Evolutionary conservation across 129 eudicot genomes (phyloP).

Genomic region (Helianthus tuberosus): DNA sequence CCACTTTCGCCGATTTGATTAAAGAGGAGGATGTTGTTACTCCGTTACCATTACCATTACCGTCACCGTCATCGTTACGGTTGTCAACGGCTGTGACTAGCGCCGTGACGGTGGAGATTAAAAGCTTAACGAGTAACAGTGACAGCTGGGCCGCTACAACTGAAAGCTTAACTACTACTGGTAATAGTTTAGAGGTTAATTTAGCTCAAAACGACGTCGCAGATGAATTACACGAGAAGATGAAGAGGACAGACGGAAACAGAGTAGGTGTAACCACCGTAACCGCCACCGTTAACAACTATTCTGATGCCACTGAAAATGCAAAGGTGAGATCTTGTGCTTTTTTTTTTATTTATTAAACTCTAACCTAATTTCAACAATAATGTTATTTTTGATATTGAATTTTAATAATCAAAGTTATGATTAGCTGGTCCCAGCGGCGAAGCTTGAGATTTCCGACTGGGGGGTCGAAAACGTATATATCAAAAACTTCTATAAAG

Average conservation of each 20-base stretch:
- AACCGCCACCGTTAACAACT: conserved; percentile 40
- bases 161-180: conserved; percentile 30
- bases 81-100: no score
- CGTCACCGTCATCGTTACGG: not conserved
- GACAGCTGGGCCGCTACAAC: conserved; percentile 52
- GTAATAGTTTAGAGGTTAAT: conserved; percentile 29
- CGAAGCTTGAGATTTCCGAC: no score
- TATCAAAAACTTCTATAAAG: no score
- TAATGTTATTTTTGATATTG: not conserved
- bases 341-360: conserved; percentile 2
- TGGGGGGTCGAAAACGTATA: no score
- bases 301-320: conserved; percentile 28
- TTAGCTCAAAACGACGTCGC: conserved; percentile 40
- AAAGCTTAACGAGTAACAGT: conserved; percentile 28
- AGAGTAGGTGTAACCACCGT: conserved; percentile 50
- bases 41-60: not conserved
- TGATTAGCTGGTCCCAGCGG: no score
- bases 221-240: conserved; percentile 5
- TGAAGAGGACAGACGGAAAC: conserved; percentile 22
- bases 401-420: no score
- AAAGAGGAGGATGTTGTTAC: conserved; percentile 26
- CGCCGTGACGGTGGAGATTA: conserved; percentile 19
- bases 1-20: conserved; percentile 43
- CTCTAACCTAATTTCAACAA: conserved; percentile 17
- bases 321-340: conserved; percentile 47